Evolutionary conservation across 768 basidiomycete species (phyloP).

Genomic region (Auricularia cornea): DNA sequence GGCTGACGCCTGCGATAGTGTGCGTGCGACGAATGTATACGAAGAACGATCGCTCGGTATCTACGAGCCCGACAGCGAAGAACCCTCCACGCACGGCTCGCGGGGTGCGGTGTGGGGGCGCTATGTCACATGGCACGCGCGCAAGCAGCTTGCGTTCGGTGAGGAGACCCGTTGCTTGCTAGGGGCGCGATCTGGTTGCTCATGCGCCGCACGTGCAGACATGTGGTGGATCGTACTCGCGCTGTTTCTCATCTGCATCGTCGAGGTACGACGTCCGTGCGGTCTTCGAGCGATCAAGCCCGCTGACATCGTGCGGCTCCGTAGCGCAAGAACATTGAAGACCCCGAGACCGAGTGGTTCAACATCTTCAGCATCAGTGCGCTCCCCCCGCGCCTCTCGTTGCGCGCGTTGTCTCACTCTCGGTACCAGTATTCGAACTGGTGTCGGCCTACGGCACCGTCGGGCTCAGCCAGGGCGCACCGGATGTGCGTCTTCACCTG

Average conservation of each 20-base stretch:
- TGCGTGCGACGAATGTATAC: constrained; percentile 85
- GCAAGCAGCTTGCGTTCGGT: constrained; percentile 89
- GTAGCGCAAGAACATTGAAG: constrained; percentile 51
- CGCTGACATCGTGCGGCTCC: neutral
- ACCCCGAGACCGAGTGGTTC: constrained; percentile 61
- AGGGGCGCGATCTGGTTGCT: neutral
- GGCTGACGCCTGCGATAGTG: constrained; percentile 33
- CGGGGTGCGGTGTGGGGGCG: constrained; percentile 63
- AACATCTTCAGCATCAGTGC: constrained; percentile 72
- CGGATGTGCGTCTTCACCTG: too few relatives aligned
- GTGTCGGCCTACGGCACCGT: constrained; percentile 86
- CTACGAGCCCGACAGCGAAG: constrained; percentile 44
- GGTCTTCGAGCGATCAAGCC: neutral
- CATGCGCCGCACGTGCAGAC: constrained; percentile 39
- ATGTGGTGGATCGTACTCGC: constrained; percentile 94
- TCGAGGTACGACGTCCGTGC: constrained; percentile 42
- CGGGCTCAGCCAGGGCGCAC: constrained; percentile 83
- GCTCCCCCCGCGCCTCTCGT: too few relatives aligned
- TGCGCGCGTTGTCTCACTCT: constrained; percentile 13
- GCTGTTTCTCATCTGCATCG: constrained; percentile 83
- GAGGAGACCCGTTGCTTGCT: constrained; percentile 17
- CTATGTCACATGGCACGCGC: constrained; percentile 73
- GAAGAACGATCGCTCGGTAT: constrained; percentile 89
- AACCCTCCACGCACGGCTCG: constrained; percentile 35
- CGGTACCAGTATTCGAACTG: constrained; percentile 61